Base-by-base conservation (phyloP, 805 yeast species). In the Wickerhamiella slavikovae region DNA sequence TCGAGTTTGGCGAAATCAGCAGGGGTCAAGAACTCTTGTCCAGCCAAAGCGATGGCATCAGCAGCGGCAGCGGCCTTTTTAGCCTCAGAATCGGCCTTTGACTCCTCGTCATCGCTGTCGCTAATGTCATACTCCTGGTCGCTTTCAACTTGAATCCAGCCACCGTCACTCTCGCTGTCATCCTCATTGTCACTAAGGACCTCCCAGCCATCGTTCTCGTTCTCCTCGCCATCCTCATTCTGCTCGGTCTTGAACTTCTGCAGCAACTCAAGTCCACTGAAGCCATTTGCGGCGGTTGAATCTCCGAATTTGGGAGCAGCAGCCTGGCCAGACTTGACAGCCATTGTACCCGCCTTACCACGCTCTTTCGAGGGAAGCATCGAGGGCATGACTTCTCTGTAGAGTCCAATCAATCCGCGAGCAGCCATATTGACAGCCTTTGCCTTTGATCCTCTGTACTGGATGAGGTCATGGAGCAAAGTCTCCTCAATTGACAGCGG, bases 1-100 rank as follows among this genome's bases (percentile, higher is more conserved):
- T 85, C 85, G 43, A 89, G 62, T 54, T 85, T 85, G 37, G 93
- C 93, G 49, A 83, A 89, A 58, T 89, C 99, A 1, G 96, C 95
- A 15, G 99, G 98, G 0, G 99, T 89, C 41, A 89, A 63, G 36
- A 89, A 75, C 41, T 76, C 69, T 28, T 69, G 64, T n/a, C 76
- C 63, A 22, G 72, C 75, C 38, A 79, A 69, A 18, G 36, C 40
- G 17, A 59, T 44, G 40, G 55, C 48, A 32, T 55, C 45, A 29
- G 47, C 49, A 11, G 25, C n/a, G 34, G 39, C 38, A 10, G 35
- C 40, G 19, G 49, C 43, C 30, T 37, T 32, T 34, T 38, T 34
- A 32, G 43, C 47, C 24, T 38, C 36, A 15, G 42, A 43, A 13
- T 38, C 35, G 28, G 38, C 35, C 27, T 35, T 32, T 10, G 33